Base-by-base conservation (phyloP, 768 basidiomycete genomes). In the Neoboletus subvelutipes region DNA sequence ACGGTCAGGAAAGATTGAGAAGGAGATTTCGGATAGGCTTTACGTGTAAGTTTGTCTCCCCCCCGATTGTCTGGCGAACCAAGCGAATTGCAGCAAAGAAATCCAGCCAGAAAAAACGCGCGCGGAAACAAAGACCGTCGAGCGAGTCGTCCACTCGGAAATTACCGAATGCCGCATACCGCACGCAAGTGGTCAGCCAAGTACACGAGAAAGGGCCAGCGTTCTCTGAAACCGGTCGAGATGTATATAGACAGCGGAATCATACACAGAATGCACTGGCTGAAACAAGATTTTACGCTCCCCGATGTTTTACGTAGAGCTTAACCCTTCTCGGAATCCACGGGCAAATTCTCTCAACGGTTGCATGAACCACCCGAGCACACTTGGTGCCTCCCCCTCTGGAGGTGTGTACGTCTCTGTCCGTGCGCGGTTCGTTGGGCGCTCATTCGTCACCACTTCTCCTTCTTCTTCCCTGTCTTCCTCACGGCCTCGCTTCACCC, bases 331-430 rank as follows among this genome's bases (percentile, higher is more conserved):
- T 61, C 80, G 81, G 73, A 89, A 87, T 20, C 86, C 87, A 59
- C 81, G 79, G 53, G 84, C 76, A 67, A 89, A 87, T 7, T 83
- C 81, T 65, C 80, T 78, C 70, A 87, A 76, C 6, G 87, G 86
- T 40, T 81, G 73, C 69, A 82, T 71, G 64, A 88, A 76, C 86
- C 83, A 87, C 34, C 81, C 81, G 52, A 84, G 65, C 34, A 78
- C 60, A 43, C 75, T 74, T n/a, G 81, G 79, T 7, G 75, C 67
- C 29, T 83, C 80, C 58, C 67, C 73, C 56, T 73, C 67, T 4
- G 82, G 76, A 0, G 77, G 74, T 42, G 70, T 65, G 68, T 82
- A 81, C 0, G 65, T 69, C 50, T 78, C 80, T 33, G 69, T 81
- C 36, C 86, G 78, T 15, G 78, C 74, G n/a, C 86, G 84, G 53